A percentile compares a stretch with the other conserved stretches of the same genome.
phyloP scores from a whole-genome alignment of 441 rosid species.

The Populus tomentosa region DNA sequence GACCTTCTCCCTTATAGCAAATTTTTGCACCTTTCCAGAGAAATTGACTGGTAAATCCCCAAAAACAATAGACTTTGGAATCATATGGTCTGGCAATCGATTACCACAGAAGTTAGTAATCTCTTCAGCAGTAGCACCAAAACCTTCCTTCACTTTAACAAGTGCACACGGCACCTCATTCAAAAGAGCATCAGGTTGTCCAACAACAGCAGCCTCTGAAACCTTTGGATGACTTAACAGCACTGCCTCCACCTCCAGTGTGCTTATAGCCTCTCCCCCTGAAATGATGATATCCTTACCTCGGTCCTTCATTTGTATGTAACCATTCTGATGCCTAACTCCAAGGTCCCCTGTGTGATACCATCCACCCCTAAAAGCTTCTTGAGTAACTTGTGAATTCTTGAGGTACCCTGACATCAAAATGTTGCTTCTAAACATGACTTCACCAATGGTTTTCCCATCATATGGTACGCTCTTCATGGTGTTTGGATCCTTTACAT shows the following conservation, averaged over 20 bases:
- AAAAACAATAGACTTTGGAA: conserved; percentile 33
- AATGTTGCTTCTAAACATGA: conserved; percentile 50
- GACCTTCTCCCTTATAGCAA: conserved; percentile 34
- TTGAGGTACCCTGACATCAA: conserved; percentile 48
- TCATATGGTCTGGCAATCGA: conserved; percentile 30
- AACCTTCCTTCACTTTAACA: conserved; percentile 44
- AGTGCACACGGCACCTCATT: conserved; percentile 46
- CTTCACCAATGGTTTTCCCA: conserved; percentile 47
- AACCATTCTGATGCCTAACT: conserved; percentile 33
- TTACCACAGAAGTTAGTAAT: conserved; percentile 34
- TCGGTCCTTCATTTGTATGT: conserved; percentile 49
- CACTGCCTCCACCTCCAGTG: conserved; percentile 44
- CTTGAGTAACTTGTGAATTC: conserved; percentile 27
- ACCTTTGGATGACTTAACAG: conserved; percentile 40
- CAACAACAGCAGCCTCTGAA: conserved; percentile 49
- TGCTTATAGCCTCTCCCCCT: conserved; percentile 32
- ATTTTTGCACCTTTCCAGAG: conserved; percentile 53
- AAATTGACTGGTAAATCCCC: conserved; percentile 49
- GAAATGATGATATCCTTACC: conserved; percentile 32
- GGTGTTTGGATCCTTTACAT: conserved; percentile 45
- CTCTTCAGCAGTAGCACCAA: conserved; percentile 26
- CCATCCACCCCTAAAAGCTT: conserved; percentile 51
- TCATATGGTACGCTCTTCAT: conserved; percentile 43
- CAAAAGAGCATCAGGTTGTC: conserved; percentile 18
- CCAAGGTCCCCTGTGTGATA: conserved; percentile 54